Conservation (phyloP, 192 early-diverging fungal genomes). For the Lunasporangiospora selenospora region DNA sequence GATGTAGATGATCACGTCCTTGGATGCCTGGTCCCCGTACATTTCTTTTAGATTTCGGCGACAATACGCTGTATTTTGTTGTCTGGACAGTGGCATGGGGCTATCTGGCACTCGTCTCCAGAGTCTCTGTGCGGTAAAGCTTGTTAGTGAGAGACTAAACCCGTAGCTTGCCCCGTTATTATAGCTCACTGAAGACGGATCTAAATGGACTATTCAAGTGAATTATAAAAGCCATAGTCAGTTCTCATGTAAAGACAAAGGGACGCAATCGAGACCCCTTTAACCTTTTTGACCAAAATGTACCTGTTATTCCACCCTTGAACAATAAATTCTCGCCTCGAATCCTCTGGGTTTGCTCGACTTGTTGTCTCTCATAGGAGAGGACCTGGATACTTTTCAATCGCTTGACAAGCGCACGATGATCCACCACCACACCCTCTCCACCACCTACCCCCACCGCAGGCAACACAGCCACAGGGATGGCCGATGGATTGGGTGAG, state of each 20-base stretch:
- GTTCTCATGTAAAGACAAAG: too few relatives aligned
- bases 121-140: background rate
- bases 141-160: slow-evolving; percentile 29
- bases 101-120: slow-evolving; percentile 8
- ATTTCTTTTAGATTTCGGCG: slow-evolving; percentile 45
- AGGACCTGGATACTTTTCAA: slow-evolving; percentile 32
- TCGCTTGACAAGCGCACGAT: slow-evolving; percentile 3
- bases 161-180: slow-evolving; percentile 40
- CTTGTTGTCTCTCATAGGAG: slow-evolving; percentile 27
- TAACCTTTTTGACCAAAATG: background rate
- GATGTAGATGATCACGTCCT: slow-evolving; percentile 28
- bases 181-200: slow-evolving; percentile 22
- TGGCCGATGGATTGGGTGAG: too few relatives aligned
- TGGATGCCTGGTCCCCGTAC: slow-evolving; percentile 25
- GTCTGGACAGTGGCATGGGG: slow-evolving; percentile 13
- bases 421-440: too few relatives aligned
- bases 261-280: too few relatives aligned
- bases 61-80: slow-evolving; percentile 40
- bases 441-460: background rate
- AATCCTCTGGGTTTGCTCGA: slow-evolving; percentile 27
- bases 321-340: slow-evolving; percentile 13
- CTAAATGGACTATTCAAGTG: slow-evolving; percentile 24
- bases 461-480: background rate
- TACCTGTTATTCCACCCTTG: slow-evolving; percentile 24
- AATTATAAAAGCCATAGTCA: slow-evolving; percentile 3